phyloP scores from a whole-genome alignment of 257 asterid genomes.

The Solanum bulbocastanum region DNA sequence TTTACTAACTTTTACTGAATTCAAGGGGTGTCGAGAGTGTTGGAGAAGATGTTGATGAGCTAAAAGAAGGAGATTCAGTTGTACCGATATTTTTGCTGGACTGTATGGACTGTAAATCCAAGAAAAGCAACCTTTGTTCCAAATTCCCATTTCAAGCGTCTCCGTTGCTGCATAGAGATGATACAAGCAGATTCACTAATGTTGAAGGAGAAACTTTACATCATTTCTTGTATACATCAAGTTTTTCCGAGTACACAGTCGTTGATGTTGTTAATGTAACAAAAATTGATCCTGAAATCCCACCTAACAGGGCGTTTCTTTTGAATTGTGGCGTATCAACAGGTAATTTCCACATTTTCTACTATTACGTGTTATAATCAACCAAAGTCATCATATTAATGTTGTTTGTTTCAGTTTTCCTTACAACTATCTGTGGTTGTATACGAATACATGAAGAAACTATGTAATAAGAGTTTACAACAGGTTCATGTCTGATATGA shows the following conservation, averaged over 20 bases:
- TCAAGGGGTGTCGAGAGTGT: conserved; percentile 73
- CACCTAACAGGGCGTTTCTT: conserved; percentile 79
- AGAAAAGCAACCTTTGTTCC: conserved; percentile 74
- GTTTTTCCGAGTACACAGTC: conserved; percentile 78
- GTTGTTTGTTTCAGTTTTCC: background rate
- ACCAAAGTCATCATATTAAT: background rate
- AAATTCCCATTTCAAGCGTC: conserved; percentile 42
- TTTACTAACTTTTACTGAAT: background rate
- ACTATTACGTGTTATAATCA: background rate
- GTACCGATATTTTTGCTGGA: conserved; percentile 66
- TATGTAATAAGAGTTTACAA: no score
- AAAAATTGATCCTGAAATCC: conserved; percentile 45
- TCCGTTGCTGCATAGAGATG: conserved; percentile 55
- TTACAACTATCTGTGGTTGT: no score
- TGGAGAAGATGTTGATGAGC: conserved; percentile 51
- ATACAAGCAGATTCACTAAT: conserved; percentile 70
- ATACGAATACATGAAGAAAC: no score
- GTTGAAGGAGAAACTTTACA: conserved; percentile 53
- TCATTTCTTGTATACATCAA: conserved; percentile 65
- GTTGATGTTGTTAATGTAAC: conserved; percentile 41
- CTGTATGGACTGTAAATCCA: conserved; percentile 66
- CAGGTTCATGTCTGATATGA: no score
- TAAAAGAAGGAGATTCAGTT: conserved; percentile 60
- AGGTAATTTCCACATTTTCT: conserved; percentile 30
- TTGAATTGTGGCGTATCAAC: conserved; percentile 89